Percentiles rank a stretch among this genome's conserved stretches.
These are phyloP conservation scores for Paratrypanosoma confusum DNA, from an alignment of 208 protist species.

Conservation along the genomic window DNA sequence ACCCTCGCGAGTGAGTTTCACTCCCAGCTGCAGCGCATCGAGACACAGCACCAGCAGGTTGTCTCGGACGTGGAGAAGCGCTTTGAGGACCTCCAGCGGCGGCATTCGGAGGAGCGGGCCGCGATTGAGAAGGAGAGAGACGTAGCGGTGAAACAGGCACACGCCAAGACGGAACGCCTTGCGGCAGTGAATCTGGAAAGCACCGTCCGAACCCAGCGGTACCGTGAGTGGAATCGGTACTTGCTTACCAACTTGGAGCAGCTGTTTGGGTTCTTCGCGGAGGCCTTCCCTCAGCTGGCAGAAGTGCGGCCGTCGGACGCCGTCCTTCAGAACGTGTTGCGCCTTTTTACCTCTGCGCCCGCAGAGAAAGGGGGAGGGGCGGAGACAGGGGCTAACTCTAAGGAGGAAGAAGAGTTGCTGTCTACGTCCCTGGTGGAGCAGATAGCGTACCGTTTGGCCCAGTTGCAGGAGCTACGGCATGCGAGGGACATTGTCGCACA, in stretches of 20 bases:
- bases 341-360: no score
- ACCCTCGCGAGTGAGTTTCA: conserved; percentile 33
- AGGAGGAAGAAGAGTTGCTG: conserved; percentile 63
- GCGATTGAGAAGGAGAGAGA: conserved; percentile 32
- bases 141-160: conserved; percentile 31
- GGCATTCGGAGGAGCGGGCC: conserved; percentile 26
- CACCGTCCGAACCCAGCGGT: conserved; percentile 47
- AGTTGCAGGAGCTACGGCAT: conserved; percentile 51
- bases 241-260: conserved; percentile 46
- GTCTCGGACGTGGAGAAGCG: conserved; percentile 44
- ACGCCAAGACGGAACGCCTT: conserved; percentile 33
- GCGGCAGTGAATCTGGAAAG: conserved; percentile 30
- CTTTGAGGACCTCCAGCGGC: conserved; percentile 35
- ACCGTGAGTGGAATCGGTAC: conserved; percentile 69
- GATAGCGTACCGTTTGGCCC: conserved; percentile 50
- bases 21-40: conserved; percentile 45
- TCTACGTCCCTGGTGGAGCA: conserved; percentile 57
- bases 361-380: no score
- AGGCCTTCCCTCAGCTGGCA: conserved; percentile 28
- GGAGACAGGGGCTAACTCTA: no score
- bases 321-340: no score
- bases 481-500: no score
- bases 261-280: conserved; percentile 39
- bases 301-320: conserved; percentile 28
- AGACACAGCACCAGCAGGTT: conserved; percentile 70